phyloP scores from a whole-genome alignment of 2,329 filamentous ascomycete genomes.

The Apiospora kogelbergensis region DNA sequence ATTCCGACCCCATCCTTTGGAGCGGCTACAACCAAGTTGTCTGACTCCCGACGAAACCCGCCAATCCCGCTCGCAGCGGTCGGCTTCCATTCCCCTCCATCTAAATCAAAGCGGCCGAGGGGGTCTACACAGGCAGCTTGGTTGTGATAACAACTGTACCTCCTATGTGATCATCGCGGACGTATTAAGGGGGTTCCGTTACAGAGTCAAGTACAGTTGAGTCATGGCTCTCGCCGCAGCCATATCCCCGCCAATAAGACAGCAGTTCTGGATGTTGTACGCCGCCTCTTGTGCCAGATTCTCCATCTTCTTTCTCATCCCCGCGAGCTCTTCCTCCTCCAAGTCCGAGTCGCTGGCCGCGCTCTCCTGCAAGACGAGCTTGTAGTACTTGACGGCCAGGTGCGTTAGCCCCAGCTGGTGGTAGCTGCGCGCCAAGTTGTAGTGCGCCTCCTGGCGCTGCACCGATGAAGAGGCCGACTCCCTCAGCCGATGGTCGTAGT shows the following conservation, averaged over 20 bases:
- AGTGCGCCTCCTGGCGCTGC: constrained; percentile 73
- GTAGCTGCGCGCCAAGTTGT: constrained; percentile 76
- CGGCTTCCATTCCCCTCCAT: too few relatives aligned
- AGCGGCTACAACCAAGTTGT: background rate
- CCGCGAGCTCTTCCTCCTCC: background rate
- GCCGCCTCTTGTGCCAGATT: constrained; percentile 70
- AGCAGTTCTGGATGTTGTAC: constrained; percentile 70
- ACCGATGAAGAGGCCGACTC: constrained; percentile 29
- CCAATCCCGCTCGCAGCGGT: too few relatives aligned
- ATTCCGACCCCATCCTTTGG: background rate
- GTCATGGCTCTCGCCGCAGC: constrained; percentile 61
- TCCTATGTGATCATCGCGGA: too few relatives aligned
- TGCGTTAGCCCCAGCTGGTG: constrained; percentile 73
- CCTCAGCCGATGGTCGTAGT: constrained; percentile 59
- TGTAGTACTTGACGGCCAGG: constrained; percentile 73
- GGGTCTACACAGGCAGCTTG: background rate
- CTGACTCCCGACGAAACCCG: background rate
- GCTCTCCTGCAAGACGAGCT: constrained; percentile 42
- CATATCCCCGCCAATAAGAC: constrained; percentile 63
- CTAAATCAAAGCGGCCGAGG: background rate
- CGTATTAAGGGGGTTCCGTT: background rate
- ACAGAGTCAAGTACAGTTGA: constrained; percentile 56
- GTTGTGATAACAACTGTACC: background rate
- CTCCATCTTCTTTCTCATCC: constrained; percentile 37
- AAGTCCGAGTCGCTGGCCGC: constrained; percentile 17